These are phyloP conservation scores for Colletotrichum sansevieriae DNA, from an alignment of 2,329 filamentous ascomycete species.

Conservation along the genomic window DNA sequence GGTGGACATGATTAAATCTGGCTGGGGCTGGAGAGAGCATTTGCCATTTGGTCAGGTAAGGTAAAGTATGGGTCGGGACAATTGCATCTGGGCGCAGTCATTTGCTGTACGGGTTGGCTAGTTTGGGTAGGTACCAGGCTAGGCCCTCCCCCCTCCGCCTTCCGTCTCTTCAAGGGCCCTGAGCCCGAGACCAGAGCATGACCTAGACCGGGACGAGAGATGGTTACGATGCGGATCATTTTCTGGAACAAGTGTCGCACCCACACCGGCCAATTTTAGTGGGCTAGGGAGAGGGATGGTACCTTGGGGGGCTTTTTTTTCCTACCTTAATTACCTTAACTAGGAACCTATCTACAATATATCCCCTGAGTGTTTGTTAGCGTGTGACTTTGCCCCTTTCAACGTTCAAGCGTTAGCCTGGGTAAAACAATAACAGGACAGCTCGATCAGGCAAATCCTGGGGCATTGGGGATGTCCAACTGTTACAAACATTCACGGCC, in stretches of 20 bases:
- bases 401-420: too few species aligned
- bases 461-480: too few species aligned
- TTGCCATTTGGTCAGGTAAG: slow-evolving; percentile 10
- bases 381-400: too few species aligned
- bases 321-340: too few species aligned
- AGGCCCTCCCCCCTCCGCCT: neutral
- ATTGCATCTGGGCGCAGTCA: slow-evolving; percentile 29
- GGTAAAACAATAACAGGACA: too few species aligned
- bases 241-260: slow-evolving; percentile 33
- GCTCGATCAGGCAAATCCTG: too few species aligned
- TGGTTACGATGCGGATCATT: slow-evolving; percentile 37
- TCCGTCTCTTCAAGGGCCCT: too few species aligned
- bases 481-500: too few species aligned
- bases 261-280: slow-evolving; percentile 21
- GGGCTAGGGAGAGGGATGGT: neutral
- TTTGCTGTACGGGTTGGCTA: neutral
- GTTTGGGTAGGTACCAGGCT: neutral
- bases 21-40: slow-evolving; percentile 36
- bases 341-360: too few species aligned
- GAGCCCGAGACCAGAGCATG: too few species aligned
- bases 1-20: slow-evolving; percentile 41
- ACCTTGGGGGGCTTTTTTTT: neutral
- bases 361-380: too few species aligned
- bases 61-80: slow-evolving; percentile 23
- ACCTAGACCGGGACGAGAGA: slow-evolving; percentile 14